Evolutionary conservation across 768 basidiomycete species (phyloP), one percentile per base, ranked within the genome.

Genomic region (Lentinula lateritia): DNA sequence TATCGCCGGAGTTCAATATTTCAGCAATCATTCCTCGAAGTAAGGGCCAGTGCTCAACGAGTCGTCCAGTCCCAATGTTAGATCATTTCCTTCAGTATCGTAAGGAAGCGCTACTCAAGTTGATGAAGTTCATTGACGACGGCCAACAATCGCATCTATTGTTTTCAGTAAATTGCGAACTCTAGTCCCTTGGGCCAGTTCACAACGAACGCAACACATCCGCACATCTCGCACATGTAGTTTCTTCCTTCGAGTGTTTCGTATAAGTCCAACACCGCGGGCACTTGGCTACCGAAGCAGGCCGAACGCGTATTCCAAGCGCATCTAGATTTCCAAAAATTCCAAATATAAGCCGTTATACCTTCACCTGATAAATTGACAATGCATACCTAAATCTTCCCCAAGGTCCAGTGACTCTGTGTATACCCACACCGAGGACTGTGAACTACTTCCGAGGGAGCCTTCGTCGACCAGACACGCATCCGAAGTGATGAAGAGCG

Each of bases 201-300:
- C n/a, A 56, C 23, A 39, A 45, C 41, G 41, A 56, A 43, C n/a
- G 38, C 23, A 56, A 32, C n/a, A 56, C 55, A 20, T 56, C 41
- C 41, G 23, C 23, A 63, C 95, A 97, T 65, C 95, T 81, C 18
- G 62, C 62, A 72, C 95, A 96, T 10, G 95, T 71, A 28, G 28
- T 28, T 9, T 70, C 69, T 16, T 86, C 80, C 12, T 76, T 71
- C 43, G 76, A 70, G 10, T 70, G 65, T 13, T 88, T 79, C 2
- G 85, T 87, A 69, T 81, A 89, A 6, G 85, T 88, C 94, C 95
- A 97, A 72, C 96, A 98, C 15, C 95, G 83, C 23, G 94, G 92
- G 70, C 96, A 98, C 71, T 96, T 95, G 20, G 76, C 68, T 56
- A 73, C 63, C 4, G 72, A 74, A 10, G 92, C 83, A 15, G 91